Conservation (phyloP, 1,139 yeast genomes). For the Candida buenavistaensis region DNA sequence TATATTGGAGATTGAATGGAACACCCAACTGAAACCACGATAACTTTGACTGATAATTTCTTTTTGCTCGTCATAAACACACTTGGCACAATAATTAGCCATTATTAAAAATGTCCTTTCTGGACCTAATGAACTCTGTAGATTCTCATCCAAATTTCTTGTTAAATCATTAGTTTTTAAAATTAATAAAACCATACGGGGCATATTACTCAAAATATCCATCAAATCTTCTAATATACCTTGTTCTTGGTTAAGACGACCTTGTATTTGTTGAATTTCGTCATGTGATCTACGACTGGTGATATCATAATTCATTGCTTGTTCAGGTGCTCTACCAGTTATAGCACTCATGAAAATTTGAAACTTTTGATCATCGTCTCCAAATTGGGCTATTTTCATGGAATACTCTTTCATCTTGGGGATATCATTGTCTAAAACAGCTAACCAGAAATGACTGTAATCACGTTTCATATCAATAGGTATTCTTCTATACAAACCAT, state of each 20-base stretch:
- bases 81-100: conserved; percentile 85
- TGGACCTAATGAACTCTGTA: conserved; percentile 82
- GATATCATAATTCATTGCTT: conserved; percentile 49
- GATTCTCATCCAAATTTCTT: conserved; percentile 79
- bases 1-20: conserved; percentile 50
- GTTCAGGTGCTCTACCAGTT: conserved; percentile 71
- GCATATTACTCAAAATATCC: conserved; percentile 77
- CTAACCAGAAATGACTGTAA: conserved; percentile 92
- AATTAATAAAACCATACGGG: conserved; percentile 80
- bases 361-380: conserved; percentile 65
- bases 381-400: conserved; percentile 79
- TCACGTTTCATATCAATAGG: conserved; percentile 75
- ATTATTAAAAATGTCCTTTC: conserved; percentile 85
- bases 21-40: conserved; percentile 34
- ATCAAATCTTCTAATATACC: conserved; percentile 75
- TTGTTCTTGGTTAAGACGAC: conserved; percentile 53
- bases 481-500: conserved; percentile 87
- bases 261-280: conserved; percentile 61
- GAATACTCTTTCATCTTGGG: conserved; percentile 72
- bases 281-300: conserved; percentile 58
- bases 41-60: conserved; percentile 37
- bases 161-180: conserved; percentile 94
- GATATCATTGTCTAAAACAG: conserved; percentile 71
- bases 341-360: conserved; percentile 88
- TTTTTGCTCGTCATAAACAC: conserved; percentile 67